Evolutionary conservation across 83 land plant species (phyloP).

Genomic region (Picea abies): DNA sequence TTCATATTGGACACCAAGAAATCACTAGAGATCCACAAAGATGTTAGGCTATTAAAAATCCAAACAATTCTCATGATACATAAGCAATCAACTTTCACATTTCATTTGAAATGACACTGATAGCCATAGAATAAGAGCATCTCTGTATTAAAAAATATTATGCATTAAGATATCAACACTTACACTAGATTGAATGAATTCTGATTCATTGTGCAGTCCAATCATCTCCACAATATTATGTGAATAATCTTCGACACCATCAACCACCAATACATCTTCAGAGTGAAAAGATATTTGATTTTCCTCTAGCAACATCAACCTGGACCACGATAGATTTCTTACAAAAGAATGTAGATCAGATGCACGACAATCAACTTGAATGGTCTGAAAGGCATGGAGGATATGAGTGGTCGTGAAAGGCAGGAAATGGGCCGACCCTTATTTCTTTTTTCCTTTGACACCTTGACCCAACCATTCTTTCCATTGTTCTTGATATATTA

Average conservation of each 20-base stretch:
- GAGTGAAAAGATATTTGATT: constrained; percentile 74
- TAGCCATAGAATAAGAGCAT: background rate
- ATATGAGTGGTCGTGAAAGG: too few relatives aligned
- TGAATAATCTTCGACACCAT: constrained; percentile 75
- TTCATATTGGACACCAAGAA: too few relatives aligned
- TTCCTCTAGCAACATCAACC: constrained; percentile 85
- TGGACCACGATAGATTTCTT: background rate
- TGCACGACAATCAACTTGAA: background rate
- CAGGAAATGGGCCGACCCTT: background rate
- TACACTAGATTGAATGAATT: constrained; percentile 70
- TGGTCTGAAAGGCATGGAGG: too few relatives aligned
- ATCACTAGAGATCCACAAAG: too few relatives aligned
- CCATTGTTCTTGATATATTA: too few relatives aligned
- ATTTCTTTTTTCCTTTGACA: too few relatives aligned
- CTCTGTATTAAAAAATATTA: background rate
- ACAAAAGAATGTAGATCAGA: background rate
- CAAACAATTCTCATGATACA: too few relatives aligned
- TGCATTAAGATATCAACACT: constrained; percentile 20
- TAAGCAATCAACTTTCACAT: too few relatives aligned
- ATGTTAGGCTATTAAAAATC: constrained; percentile 31
- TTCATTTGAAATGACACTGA: background rate
- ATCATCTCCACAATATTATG: constrained; percentile 71
- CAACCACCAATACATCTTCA: constrained; percentile 56
- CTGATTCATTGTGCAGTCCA: constrained; percentile 40
- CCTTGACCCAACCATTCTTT: too few relatives aligned